A percentile compares a stretch with the other conserved stretches of the same genome.
Evolutionary conservation across 495 filamentous ascomycete genomes (phyloP).

Genomic region (Cetradonia linearis): DNA sequence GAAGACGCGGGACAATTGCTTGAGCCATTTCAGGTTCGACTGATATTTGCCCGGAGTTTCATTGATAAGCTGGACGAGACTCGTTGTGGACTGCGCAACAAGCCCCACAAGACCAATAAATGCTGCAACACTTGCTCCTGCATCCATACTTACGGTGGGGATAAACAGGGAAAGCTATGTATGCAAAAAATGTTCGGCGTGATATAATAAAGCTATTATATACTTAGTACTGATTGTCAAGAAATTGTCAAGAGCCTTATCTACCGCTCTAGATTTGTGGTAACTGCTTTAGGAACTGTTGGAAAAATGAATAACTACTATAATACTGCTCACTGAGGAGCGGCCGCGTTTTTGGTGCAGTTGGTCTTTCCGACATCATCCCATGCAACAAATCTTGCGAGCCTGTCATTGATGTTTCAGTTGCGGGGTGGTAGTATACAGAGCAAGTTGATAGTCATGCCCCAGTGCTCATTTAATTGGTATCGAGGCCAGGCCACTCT

Average conservation of each 20-base stretch:
- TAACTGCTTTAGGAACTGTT: no score
- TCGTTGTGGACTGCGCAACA: not conserved
- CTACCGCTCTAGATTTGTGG: no score
- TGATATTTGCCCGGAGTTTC: not conserved
- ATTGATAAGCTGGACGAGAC: not conserved
- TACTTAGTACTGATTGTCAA: not conserved
- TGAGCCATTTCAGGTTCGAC: not conserved
- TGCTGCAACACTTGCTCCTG: not conserved
- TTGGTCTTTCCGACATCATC: no score
- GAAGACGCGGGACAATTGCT: not conserved
- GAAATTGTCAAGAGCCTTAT: no score
- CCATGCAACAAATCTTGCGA: not conserved
- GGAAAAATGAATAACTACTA: no score
- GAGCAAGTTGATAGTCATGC: not conserved
- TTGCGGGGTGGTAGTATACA: not conserved
- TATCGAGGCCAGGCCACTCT: conserved; percentile 10
- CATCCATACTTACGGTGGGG: not conserved
- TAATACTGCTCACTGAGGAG: no score
- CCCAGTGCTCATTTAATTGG: not conserved
- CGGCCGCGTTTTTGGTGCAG: no score
- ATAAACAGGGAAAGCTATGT: not conserved
- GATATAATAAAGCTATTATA: not conserved
- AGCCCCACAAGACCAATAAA: not conserved
- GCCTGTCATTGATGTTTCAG: not conserved
- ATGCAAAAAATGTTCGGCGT: not conserved